A percentile compares a stretch with the other conserved stretches of the same genome.
phyloP scores from a whole-genome alignment of 768 basidiomycete genomes.

The Phlebiopsis gigantea region DNA sequence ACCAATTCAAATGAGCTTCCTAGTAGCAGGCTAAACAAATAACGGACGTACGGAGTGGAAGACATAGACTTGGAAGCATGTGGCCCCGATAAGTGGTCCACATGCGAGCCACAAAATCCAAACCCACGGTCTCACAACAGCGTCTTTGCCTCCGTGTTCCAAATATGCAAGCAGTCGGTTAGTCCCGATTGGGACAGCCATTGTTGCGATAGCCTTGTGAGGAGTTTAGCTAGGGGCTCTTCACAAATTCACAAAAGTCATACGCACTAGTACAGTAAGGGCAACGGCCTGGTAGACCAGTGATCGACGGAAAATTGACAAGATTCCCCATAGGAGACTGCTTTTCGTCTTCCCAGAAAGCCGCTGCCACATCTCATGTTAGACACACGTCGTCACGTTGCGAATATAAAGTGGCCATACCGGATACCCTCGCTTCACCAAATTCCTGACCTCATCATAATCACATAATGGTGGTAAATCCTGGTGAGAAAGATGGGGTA shows the following conservation, averaged over 20 bases:
- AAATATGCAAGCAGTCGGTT: conserved; percentile 31
- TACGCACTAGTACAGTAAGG: no score
- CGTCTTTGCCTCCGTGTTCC: conserved; percentile 44
- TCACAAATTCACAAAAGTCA: no score
- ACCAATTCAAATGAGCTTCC: background rate
- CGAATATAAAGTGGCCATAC: no score
- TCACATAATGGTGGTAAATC: conserved; percentile 43
- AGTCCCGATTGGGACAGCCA: conserved; percentile 4
- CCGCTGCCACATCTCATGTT: background rate
- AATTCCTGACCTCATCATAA: conserved; percentile 28
- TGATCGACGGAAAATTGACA: background rate
- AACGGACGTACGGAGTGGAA: conserved; percentile 27
- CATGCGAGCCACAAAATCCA: conserved; percentile 54
- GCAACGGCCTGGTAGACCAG: background rate
- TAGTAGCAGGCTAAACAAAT: background rate
- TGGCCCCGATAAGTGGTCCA: conserved; percentile 37
- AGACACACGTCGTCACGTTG: background rate
- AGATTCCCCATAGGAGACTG: background rate
- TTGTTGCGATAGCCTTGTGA: no score
- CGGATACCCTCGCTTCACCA: conserved; percentile 25
- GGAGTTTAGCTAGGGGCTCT: no score
- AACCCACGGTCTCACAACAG: conserved; percentile 58
- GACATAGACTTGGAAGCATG: conserved; percentile 50
- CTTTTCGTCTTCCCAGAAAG: background rate
- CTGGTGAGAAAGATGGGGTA: conserved; percentile 36